Evolutionary conservation across 2,329 filamentous ascomycete species (phyloP).

Genomic region (Diplodia corticola): DNA sequence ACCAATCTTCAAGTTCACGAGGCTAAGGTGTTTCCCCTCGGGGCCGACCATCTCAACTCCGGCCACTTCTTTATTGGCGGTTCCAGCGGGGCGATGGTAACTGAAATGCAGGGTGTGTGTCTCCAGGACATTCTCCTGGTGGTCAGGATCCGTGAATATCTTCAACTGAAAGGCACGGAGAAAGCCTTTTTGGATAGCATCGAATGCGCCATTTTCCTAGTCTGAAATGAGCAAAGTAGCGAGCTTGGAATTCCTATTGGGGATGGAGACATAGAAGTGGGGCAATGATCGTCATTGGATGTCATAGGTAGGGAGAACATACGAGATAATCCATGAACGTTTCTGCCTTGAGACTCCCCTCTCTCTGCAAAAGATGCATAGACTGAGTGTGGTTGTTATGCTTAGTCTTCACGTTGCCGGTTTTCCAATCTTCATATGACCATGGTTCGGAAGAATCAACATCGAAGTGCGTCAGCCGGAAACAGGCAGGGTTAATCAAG

Average conservation of each 20-base stretch:
- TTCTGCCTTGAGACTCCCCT: conserved; percentile 44
- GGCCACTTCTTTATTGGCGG: conserved; percentile 16
- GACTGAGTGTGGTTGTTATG: conserved; percentile 44
- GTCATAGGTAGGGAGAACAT: not conserved
- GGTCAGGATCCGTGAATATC: conserved; percentile 43
- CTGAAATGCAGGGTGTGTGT: conserved; percentile 53
- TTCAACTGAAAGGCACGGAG: conserved; percentile 50
- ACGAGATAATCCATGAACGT: conserved; percentile 51
- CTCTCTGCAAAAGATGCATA: conserved; percentile 46
- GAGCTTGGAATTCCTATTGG: not conserved
- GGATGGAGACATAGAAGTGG: not conserved
- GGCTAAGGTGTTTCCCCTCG: conserved; percentile 35
- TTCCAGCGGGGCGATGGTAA: conserved; percentile 32
- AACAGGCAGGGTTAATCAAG: conserved; percentile 37
- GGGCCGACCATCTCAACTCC: conserved; percentile 34
- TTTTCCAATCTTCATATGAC: conserved; percentile 31
- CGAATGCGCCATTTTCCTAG: conserved; percentile 53
- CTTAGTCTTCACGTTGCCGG: conserved; percentile 27
- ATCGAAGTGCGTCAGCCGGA: conserved; percentile 32
- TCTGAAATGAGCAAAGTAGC: conserved; percentile 29
- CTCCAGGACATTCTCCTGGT: conserved; percentile 47
- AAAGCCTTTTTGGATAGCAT: conserved; percentile 45
- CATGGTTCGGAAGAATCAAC: conserved; percentile 27
- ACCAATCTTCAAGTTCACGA: conserved; percentile 43
- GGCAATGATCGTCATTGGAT: no score